These are phyloP conservation scores for Candida incommunis DNA, from an alignment of 805 yeast genomes.

Conservation along the genomic window DNA sequence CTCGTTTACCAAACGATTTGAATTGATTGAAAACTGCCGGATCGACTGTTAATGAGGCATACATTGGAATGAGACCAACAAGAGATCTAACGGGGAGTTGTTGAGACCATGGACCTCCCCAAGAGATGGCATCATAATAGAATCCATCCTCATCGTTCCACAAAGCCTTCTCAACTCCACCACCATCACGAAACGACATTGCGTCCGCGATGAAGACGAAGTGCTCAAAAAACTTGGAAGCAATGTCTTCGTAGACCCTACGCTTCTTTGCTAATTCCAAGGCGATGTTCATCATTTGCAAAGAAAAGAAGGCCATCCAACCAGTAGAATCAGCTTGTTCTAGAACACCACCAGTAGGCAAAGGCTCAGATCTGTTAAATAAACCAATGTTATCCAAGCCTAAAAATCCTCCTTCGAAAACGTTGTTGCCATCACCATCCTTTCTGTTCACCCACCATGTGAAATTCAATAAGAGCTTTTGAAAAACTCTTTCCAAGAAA, in stretches of 20 bases:
- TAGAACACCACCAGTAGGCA: constrained; percentile 81
- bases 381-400: constrained; percentile 90
- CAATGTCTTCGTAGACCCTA: constrained; percentile 83
- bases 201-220: constrained; percentile 86
- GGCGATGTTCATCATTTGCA: constrained; percentile 87
- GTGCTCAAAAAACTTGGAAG: constrained; percentile 89
- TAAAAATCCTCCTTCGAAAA: constrained; percentile 87
- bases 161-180: constrained; percentile 43
- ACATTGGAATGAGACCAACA: constrained; percentile 83
- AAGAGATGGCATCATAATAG: constrained; percentile 79
- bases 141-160: constrained; percentile 88
- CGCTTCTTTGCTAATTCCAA: constrained; percentile 76
- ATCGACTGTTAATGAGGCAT: constrained; percentile 78
- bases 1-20: constrained; percentile 70
- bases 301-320: constrained; percentile 90
- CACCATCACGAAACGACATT: constrained; percentile 53
- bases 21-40: constrained; percentile 65
- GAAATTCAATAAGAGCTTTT: constrained; percentile 73
- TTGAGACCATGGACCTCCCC: constrained; percentile 53
- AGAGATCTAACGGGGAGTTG: constrained; percentile 75
- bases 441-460: constrained; percentile 98
- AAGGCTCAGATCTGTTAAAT: constrained; percentile 82
- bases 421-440: constrained; percentile 73
- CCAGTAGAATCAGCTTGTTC: constrained; percentile 96
- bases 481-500: constrained; percentile 85